Conservation (phyloP, 2,329 filamentous ascomycete genomes). For the Aspergillus thermomutatus region DNA sequence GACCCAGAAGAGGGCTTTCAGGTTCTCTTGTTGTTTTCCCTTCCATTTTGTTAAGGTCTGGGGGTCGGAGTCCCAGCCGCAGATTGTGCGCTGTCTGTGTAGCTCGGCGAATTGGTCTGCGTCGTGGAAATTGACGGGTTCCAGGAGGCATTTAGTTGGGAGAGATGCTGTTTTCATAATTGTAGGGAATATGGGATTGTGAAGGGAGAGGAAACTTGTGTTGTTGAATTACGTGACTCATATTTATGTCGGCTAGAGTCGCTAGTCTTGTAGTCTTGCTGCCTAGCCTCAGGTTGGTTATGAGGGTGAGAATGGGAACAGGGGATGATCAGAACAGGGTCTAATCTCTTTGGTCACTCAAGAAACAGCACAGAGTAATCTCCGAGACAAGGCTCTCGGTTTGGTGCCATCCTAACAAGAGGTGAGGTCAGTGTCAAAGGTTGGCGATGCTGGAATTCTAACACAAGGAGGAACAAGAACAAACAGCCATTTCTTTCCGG, state of each 20-base stretch:
- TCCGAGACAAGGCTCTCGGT: too few species aligned
- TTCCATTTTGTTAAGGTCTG: constrained; percentile 11
- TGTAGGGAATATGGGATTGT: not conserved
- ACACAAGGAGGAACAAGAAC: too few species aligned
- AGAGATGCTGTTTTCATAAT: not conserved
- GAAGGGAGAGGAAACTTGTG: not conserved
- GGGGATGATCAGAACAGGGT: too few species aligned
- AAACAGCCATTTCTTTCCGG: too few species aligned
- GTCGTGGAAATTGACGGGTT: constrained; percentile 5
- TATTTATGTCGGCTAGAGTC: too few species aligned
- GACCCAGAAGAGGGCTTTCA: constrained; percentile 24
- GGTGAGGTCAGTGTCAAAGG: too few species aligned
- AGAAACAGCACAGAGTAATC: too few species aligned
- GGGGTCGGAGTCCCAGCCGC: constrained; percentile 16
- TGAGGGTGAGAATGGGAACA: too few species aligned
- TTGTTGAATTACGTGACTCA: not conserved
- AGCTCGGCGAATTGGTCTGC: constrained; percentile 15
- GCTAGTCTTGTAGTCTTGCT: not conserved
- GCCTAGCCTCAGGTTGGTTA: too few species aligned
- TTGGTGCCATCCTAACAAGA: too few species aligned
- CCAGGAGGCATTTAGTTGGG: not conserved
- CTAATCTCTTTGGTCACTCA: too few species aligned
- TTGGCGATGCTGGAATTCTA: too few species aligned
- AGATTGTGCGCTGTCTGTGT: constrained; percentile 16
- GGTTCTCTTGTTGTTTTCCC: constrained; percentile 8